phyloP scores from a whole-genome alignment of 371 early-diverging fungal genomes.

The Mortierella sp. region DNA sequence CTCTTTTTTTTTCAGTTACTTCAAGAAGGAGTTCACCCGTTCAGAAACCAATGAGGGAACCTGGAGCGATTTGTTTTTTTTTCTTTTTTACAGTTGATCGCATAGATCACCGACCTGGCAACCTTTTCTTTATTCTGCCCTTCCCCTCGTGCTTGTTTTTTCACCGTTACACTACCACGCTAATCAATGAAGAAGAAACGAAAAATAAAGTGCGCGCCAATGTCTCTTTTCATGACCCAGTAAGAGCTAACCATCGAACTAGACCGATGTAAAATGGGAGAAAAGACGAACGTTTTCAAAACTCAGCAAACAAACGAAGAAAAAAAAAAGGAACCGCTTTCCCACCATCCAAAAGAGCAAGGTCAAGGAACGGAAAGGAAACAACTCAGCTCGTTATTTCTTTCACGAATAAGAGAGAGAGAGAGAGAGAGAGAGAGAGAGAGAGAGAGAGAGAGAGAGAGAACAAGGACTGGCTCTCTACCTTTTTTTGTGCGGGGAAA shows the following conservation, averaged over 20 bases:
- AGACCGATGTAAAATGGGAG: neutral
- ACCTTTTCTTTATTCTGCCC: neutral
- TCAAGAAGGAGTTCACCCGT: neutral
- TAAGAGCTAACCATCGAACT: neutral
- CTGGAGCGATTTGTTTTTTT: neutral
- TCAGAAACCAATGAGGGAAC: neutral
- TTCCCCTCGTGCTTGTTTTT: too few species aligned
- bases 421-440: too few species aligned
- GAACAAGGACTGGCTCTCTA: neutral
- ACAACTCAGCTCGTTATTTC: neutral
- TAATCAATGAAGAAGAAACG: neutral
- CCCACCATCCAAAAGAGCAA: neutral
- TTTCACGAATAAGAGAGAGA: neutral
- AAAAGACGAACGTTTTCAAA: neutral
- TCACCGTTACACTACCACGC: neutral
- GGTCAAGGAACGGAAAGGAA: neutral
- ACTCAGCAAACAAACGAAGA: slow-evolving; percentile 3
- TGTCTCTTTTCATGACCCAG: neutral
- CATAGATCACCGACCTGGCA: neutral
- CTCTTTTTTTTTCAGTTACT: neutral
- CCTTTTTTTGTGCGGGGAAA: slow-evolving; percentile 6
- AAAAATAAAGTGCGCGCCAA: neutral
- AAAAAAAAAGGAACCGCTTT: neutral
- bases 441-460: too few species aligned
- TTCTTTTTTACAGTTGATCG: neutral